Evolutionary conservation across 139 green algal species (phyloP), one percentile per base, ranked within the genome.

Genomic region (Asterochloris erici): DNA sequence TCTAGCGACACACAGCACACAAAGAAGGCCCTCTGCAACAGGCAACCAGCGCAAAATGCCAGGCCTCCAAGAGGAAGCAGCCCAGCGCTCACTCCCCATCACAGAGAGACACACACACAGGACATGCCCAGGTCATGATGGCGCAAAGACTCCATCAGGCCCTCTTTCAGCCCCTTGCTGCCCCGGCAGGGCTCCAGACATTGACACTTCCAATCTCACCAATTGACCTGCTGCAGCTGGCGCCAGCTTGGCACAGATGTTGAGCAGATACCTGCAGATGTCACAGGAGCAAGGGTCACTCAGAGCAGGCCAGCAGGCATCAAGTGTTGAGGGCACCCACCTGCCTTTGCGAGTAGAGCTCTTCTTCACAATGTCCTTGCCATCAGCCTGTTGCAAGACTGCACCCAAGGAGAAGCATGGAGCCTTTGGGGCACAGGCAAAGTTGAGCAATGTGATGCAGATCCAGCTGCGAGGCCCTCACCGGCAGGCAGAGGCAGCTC

Each of bases 331-430:
- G 63, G 76, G 1, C 29, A 21, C 86, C 19, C 23, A 92, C 90
- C 93, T 90, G 84, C 89, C 91, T 81, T 95, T 95, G 1, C 94
- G 82, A 0, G 68, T 73, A 54, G 79, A 81, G 79, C 89, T 92
- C 70, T 93, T 94, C 86, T 98, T 98, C 60, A 95, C 73, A 74
- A 98, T 95, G 84, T 98, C 95, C 71, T 94, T 95, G 19, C 92
- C 93, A 79, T 95, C 91, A 23, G 88, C 87, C 14, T 87, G 89
- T 0, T 87, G 14, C 69, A 98, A 85, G 0, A 84, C 94, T 97
- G 93, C 84, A 88, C 0, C 27, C 60, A 78, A 63, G 27, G 60
- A 62, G 21, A 0, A 27, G 9, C 21, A 29, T n/a, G 27, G 70
- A 68, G 15, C n/a, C 47, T 17, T 27, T 63, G 27, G 17, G 14